A percentile compares a stretch with the other conserved stretches of the same genome.
Conservation (phyloP, 2,329 filamentous ascomycete genomes). For the Colletotrichum sp. region DNA sequence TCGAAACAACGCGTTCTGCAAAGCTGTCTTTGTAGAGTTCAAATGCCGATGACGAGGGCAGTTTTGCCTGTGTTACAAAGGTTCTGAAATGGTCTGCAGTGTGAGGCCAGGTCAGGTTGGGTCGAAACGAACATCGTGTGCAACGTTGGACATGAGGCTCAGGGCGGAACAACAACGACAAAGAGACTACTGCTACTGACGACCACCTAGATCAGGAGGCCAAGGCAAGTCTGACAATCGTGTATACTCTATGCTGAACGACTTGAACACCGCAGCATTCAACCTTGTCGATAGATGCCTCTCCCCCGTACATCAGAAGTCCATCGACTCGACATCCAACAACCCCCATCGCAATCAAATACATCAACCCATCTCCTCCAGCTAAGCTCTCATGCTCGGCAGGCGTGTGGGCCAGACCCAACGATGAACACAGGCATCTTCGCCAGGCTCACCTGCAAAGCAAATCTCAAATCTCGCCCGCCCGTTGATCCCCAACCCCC, state of each 20-base stretch:
- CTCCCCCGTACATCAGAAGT: not conserved
- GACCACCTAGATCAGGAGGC: not conserved
- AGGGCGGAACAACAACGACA: not conserved
- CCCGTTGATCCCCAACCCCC: not conserved
- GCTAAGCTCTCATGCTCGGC: not conserved
- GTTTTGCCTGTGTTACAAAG: not conserved
- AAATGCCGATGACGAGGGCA: not conserved
- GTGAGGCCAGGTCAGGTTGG: accelerated
- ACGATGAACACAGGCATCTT: not conserved
- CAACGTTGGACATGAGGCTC: not conserved
- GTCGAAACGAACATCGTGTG: not conserved
- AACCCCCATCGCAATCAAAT: not conserved
- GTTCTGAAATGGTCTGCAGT: not conserved
- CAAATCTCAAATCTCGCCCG: not conserved
- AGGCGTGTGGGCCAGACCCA: not conserved
- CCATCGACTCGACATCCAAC: not conserved
- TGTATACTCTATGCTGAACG: not conserved
- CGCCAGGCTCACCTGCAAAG: not conserved
- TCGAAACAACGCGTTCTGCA: not conserved
- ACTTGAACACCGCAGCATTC: not conserved
- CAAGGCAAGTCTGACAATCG: not conserved
- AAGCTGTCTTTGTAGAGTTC: not conserved
- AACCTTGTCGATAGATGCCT: not conserved
- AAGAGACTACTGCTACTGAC: not conserved
- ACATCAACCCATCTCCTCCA: not conserved